Evolutionary conservation across 2,329 filamentous ascomycete species (phyloP).

Genomic region (Fusarium sp.): DNA sequence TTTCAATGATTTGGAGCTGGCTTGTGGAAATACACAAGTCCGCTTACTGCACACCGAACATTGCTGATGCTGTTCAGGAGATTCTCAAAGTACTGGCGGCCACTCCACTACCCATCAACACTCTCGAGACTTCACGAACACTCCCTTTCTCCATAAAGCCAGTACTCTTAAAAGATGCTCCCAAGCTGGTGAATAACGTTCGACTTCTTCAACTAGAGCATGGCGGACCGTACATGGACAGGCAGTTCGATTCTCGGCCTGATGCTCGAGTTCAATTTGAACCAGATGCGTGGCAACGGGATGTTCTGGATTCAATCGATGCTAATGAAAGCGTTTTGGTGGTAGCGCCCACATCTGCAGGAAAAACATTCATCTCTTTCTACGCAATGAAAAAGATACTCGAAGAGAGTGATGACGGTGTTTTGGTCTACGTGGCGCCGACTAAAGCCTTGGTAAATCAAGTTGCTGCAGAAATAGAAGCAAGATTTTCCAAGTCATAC

Average conservation of each 20-base stretch:
- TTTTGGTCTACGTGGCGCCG: conserved; percentile 83
- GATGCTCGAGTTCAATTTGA: conserved; percentile 77
- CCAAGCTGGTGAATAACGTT: conserved; percentile 2
- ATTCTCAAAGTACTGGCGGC: conserved; percentile 16
- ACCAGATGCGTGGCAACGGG: conserved; percentile 81
- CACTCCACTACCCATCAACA: conserved; percentile 9
- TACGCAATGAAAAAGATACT: conserved; percentile 85
- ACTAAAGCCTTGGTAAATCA: conserved; percentile 88
- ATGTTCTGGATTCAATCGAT: conserved; percentile 80
- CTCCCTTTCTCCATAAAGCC: conserved; percentile 19
- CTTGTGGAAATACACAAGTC: conserved; percentile 34
- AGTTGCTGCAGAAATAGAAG: conserved; percentile 82
- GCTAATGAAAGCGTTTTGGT: conserved; percentile 77
- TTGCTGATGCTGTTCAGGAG: conserved; percentile 24
- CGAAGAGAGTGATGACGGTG: conserved; percentile 73
- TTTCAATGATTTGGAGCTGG: conserved; percentile 44
- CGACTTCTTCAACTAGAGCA: conserved; percentile 71
- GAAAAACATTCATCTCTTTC: conserved; percentile 87
- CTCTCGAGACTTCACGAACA: neutral
- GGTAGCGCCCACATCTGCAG: conserved; percentile 81
- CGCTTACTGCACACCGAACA: conserved; percentile 19
- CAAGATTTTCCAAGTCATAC: conserved; percentile 76
- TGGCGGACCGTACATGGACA: conserved; percentile 79
- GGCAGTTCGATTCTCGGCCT: conserved; percentile 75
- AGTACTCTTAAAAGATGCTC: neutral